phyloP scores from a whole-genome alignment of 2,329 filamentous ascomycete species.

The Tympanopsis confertula region DNA sequence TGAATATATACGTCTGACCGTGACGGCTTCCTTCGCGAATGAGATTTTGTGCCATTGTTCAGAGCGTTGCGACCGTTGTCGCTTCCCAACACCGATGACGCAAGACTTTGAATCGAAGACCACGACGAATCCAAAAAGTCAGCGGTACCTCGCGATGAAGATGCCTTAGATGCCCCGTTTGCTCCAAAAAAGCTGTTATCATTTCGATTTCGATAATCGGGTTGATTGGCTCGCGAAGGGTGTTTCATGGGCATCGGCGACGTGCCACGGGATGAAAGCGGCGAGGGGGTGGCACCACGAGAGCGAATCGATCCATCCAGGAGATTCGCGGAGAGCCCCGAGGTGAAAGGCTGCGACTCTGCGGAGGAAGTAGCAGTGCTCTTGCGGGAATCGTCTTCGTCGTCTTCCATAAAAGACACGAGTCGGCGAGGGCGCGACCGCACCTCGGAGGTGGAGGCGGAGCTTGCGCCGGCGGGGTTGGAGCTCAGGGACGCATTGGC shows the following conservation, averaged over 20 bases:
- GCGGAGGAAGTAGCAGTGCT: not conserved
- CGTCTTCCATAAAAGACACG: not conserved
- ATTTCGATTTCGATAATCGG: no score
- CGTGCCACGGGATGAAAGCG: not conserved
- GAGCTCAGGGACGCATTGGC: not conserved
- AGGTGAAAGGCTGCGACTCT: no score
- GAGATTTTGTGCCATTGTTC: not conserved
- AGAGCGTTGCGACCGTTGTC: not conserved
- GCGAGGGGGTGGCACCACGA: not conserved
- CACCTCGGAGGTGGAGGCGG: not conserved
- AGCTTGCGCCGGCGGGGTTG: not conserved
- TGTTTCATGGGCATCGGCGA: not conserved
- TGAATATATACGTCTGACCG: not conserved
- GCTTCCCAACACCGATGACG: not conserved
- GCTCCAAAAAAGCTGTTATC: not conserved
- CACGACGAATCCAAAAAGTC: not conserved
- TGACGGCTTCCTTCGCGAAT: slow-evolving; percentile 1
- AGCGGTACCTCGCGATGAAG: not conserved
- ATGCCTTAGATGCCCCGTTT: not conserved
- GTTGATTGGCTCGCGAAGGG: slow-evolving; percentile 1
- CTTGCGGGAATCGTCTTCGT: not conserved
- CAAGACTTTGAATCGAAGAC: not conserved
- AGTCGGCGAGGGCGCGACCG: not conserved
- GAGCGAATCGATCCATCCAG: not conserved
- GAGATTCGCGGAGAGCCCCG: not conserved